Evolutionary conservation across 495 filamentous ascomycete species (phyloP).

Genomic region (Aspergillus olivimuriae): DNA sequence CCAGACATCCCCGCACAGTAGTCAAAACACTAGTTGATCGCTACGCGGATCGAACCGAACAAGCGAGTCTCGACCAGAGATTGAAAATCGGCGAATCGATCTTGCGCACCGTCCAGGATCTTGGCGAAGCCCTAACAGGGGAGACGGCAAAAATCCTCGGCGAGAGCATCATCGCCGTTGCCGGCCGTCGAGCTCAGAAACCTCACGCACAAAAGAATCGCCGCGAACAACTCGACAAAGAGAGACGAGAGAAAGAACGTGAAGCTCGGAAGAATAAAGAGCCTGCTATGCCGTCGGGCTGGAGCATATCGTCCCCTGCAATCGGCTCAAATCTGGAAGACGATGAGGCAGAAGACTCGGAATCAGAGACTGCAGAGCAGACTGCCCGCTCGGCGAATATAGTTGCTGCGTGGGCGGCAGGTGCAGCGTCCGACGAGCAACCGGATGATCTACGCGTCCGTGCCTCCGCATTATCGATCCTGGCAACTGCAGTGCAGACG

Average conservation of each 20-base stretch:
- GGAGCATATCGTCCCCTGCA: conserved; percentile 23
- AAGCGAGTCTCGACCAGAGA: conserved; percentile 54
- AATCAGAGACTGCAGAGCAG: conserved; percentile 40
- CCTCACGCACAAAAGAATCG: conserved; percentile 49
- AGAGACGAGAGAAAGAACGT: conserved; percentile 35
- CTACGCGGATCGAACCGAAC: conserved; percentile 60
- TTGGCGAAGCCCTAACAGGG: conserved; percentile 55
- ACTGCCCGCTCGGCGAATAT: conserved; percentile 55
- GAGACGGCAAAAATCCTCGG: conserved; percentile 49
- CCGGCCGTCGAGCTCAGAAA: conserved; percentile 54
- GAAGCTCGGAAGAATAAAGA: conserved; percentile 34
- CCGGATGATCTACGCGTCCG: conserved; percentile 74
- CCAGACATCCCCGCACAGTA: conserved; percentile 59
- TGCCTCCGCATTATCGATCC: conserved; percentile 69
- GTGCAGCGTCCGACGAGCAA: conserved; percentile 41
- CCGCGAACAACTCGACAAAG: conserved; percentile 41
- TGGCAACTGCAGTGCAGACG: conserved; percentile 59
- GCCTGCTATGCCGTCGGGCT: conserved; percentile 22
- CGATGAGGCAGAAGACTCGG: conserved; percentile 34
- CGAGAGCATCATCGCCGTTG: conserved; percentile 58
- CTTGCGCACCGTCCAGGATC: conserved; percentile 59
- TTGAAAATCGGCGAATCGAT: conserved; percentile 70
- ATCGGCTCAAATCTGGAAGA: conserved; percentile 3
- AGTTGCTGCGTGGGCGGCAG: conserved; percentile 67
- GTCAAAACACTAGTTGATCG: conserved; percentile 59